Percentiles rank a stretch among this genome's conserved stretches.
These are phyloP conservation scores for Puya raimondii DNA, from an alignment of 176 grass and related monocot genomes.

Conservation along the genomic window DNA sequence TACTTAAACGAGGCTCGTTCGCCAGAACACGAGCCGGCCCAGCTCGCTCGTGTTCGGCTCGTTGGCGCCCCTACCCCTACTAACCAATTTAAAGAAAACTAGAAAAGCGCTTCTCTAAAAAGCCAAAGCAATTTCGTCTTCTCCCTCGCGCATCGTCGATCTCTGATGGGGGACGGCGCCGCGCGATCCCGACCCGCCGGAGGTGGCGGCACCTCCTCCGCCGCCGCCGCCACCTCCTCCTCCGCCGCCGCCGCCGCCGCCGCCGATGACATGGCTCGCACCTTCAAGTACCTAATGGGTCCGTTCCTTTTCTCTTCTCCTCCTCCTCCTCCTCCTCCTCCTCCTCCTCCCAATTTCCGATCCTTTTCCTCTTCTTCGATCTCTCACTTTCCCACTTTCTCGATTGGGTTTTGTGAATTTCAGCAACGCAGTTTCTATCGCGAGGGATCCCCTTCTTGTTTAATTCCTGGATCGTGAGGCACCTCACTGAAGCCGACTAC, in stretches of 20 bases:
- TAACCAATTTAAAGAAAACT: too few species aligned
- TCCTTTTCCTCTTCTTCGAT: not conserved
- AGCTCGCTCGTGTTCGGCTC: too few species aligned
- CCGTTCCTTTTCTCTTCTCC: not conserved
- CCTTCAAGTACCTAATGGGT: slow-evolving; percentile 93
- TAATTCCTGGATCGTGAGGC: slow-evolving; percentile 91
- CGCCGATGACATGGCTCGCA: slow-evolving; percentile 35
- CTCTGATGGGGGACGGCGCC: too few species aligned
- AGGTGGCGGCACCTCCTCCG: not conserved
- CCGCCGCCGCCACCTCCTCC: not conserved
- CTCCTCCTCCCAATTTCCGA: slow-evolving; percentile 6
- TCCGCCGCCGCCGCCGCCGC: not conserved
- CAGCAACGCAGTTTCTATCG: slow-evolving; percentile 90
- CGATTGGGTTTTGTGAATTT: slow-evolving; percentile 19
- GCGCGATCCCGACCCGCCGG: not conserved
- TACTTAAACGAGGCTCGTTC: too few species aligned
- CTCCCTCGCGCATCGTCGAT: too few species aligned
- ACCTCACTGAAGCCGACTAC: slow-evolving; percentile 59
- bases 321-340: not conserved
- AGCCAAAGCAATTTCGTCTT: too few species aligned
- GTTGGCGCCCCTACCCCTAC: too few species aligned
- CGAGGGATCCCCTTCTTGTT: slow-evolving; percentile 75
- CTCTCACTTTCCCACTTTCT: not conserved
- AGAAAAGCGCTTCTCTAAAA: too few species aligned
- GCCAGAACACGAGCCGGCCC: too few species aligned